Evolutionary conservation across 345 rosid species (phyloP).

Genomic region (Eucalyptus sideroxylon): DNA sequence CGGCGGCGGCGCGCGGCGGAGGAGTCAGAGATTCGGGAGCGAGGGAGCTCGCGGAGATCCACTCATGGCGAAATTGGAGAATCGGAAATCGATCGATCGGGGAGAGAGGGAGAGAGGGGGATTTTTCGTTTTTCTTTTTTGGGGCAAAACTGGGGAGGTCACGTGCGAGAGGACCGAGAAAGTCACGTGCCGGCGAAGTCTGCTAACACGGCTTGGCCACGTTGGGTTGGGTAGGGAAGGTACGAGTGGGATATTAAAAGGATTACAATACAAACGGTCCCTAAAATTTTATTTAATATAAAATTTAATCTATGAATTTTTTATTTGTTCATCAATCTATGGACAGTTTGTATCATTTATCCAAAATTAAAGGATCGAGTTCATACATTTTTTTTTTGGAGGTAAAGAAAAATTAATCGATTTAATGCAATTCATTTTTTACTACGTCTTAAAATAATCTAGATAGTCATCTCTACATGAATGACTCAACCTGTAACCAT

Average conservation of each 20-base stretch:
- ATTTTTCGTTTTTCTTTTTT: not conserved
- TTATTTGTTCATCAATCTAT: no score
- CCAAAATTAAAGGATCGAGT: not conserved
- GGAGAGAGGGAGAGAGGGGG: not conserved
- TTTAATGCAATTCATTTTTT: not conserved
- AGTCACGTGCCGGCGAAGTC: not conserved
- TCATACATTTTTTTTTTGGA: not conserved
- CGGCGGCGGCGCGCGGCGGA: not conserved
- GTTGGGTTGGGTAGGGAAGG: not conserved
- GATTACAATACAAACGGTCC: no score
- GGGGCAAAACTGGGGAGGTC: not conserved
- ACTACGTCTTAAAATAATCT: not conserved
- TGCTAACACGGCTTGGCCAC: not conserved
- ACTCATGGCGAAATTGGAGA: not conserved
- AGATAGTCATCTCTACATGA: not conserved
- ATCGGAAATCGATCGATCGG: not conserved
- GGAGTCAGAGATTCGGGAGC: not conserved
- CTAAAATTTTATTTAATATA: no score
- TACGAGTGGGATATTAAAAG: not conserved
- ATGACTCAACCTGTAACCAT: fast-evolving
- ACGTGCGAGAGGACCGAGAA: not conserved
- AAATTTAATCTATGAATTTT: no score
- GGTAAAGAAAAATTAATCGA: not conserved
- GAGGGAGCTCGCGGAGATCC: not conserved
- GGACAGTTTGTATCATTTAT: no score